Percentiles rank a stretch among this genome's conserved stretches.
Conservation (phyloP, 345 rosid species). For the Salix viminalis region DNA sequence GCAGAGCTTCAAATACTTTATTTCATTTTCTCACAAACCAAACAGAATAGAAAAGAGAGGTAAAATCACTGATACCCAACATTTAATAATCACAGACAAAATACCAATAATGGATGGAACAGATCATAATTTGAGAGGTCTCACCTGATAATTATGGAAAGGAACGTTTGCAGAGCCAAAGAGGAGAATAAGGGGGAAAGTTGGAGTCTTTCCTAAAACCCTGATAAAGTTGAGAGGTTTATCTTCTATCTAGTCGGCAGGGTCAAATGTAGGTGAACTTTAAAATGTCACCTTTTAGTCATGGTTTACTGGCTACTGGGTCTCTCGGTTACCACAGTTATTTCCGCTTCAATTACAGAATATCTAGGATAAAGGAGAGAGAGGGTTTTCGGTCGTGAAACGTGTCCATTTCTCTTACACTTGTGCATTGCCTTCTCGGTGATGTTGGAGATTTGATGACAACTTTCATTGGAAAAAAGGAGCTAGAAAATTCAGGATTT, state of each 20-base stretch:
- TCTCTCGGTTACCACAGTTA: conserved; percentile 13
- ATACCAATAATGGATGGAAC: background rate
- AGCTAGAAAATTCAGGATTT: background rate
- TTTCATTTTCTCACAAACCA: conserved; percentile 4
- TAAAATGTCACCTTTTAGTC: conserved; percentile 15
- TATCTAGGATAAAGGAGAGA: background rate
- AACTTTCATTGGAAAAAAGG: background rate
- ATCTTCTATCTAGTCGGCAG: background rate
- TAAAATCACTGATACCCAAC: background rate
- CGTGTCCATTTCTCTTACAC: conserved; percentile 53
- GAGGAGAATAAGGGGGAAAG: background rate
- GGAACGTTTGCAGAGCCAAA: conserved; percentile 3
- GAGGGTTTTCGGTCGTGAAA: conserved; percentile 6
- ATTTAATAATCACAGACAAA: background rate
- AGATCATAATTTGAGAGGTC: background rate
- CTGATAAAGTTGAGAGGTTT: conserved; percentile 15
- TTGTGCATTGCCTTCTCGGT: background rate
- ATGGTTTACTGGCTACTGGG: conserved; percentile 21
- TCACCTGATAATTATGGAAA: conserved; percentile 1
- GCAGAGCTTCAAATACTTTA: background rate
- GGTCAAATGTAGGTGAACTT: conserved; percentile 12
- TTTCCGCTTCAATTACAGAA: background rate
- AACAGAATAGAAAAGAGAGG: background rate
- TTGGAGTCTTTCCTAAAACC: conserved; percentile 20
- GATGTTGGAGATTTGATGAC: background rate